Conservation (phyloP, 345 rosid genomes). For the Populus davidiana region DNA sequence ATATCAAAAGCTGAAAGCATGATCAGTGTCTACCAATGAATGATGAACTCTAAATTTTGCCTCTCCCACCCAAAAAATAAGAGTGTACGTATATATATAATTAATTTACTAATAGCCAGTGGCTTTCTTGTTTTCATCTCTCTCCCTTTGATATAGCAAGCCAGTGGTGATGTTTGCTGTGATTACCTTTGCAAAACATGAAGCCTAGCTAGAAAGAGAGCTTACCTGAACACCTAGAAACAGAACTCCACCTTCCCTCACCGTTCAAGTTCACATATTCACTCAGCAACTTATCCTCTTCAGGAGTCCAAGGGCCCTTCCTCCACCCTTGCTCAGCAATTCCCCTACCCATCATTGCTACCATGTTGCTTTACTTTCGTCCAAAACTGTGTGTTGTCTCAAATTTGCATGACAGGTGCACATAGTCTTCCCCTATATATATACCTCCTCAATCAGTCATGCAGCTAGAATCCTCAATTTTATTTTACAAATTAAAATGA, state of each 20-base stretch:
- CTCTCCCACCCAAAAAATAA: too few relatives aligned
- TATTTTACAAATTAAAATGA: not conserved
- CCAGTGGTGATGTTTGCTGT: not conserved
- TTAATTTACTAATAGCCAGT: too few relatives aligned
- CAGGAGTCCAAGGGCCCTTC: slow-evolving; percentile 88
- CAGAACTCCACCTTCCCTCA: slow-evolving; percentile 85
- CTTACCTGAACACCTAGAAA: slow-evolving; percentile 59
- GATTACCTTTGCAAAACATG: not conserved
- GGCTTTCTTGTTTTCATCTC: too few relatives aligned
- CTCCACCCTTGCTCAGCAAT: slow-evolving; percentile 50
- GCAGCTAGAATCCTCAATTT: not conserved
- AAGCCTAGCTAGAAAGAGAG: not conserved
- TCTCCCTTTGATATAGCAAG: too few relatives aligned
- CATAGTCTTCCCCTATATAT: slow-evolving; percentile 11
- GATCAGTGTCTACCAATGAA: not conserved
- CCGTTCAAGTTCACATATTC: slow-evolving; percentile 61
- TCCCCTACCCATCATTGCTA: slow-evolving; percentile 48
- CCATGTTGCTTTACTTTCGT: slow-evolving; percentile 10
- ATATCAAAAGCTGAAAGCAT: not conserved
- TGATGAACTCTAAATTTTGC: not conserved
- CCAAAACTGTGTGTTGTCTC: slow-evolving; percentile 5
- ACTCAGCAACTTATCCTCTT: slow-evolving; percentile 63
- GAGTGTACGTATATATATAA: too few relatives aligned
- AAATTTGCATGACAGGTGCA: slow-evolving; percentile 30
- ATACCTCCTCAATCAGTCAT: slow-evolving; percentile 12